Evolutionary conservation across 148 eudicot genomes (phyloP).

Genomic region (Drosera capensis): DNA sequence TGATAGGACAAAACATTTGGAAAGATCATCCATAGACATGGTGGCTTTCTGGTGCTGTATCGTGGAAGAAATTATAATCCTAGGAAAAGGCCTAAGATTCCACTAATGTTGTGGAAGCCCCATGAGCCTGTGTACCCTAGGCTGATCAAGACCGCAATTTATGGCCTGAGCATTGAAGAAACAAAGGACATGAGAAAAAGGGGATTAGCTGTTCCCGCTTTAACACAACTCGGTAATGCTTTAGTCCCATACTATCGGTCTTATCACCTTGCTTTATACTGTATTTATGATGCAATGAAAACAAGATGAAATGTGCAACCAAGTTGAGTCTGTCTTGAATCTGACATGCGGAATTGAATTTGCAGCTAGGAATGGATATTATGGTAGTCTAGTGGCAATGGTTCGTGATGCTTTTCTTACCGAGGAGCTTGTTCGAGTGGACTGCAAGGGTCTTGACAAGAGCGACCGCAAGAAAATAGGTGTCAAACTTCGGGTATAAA

Average conservation of each 20-base stretch:
- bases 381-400: conserved; percentile 81
- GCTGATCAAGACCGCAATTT: conserved; percentile 75
- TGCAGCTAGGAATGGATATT: conserved; percentile 88
- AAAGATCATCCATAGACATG: conserved; percentile 53
- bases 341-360: conserved; percentile 8
- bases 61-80: conserved; percentile 82
- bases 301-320: no score
- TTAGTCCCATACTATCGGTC: no score
- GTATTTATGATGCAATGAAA: no score
- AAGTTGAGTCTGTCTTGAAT: no score
- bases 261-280: no score
- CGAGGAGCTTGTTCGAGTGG: conserved; percentile 72
- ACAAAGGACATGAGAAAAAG: conserved; percentile 67
- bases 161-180: conserved; percentile 82
- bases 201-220: conserved; percentile 44
- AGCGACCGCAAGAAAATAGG: conserved; percentile 84
- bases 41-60: conserved; percentile 51
- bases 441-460: conserved; percentile 66
- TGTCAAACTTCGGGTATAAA: conserved; percentile 70
- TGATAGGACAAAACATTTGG: conserved; percentile 82
- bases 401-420: conserved; percentile 89
- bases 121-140: conserved; percentile 68
- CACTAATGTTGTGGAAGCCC: conserved; percentile 96
- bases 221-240: conserved; percentile 78
- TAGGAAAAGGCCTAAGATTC: conserved; percentile 45